Conservation (phyloP, 2,329 filamentous ascomycete species). For the Chaetomiaceae sp. region DNA sequence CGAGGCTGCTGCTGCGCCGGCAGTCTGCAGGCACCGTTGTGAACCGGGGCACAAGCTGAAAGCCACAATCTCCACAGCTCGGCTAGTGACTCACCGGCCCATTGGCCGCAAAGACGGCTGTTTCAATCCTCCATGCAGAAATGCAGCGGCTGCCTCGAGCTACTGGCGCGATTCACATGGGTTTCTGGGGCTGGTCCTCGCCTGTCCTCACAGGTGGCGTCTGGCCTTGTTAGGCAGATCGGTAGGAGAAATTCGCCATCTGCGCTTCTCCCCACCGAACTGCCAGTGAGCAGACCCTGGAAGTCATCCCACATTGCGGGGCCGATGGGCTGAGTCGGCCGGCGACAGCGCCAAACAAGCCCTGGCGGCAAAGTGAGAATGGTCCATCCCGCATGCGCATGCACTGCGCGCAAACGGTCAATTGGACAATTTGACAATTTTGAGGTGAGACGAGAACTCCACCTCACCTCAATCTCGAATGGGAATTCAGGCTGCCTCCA, state of each 20-base stretch:
- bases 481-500: not conserved
- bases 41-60: conserved; percentile 8
- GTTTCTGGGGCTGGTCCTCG: not conserved
- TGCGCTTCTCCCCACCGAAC: too few species aligned
- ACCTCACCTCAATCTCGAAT: too few species aligned
- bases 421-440: too few species aligned
- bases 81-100: conserved; percentile 20
- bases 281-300: too few species aligned
- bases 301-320: conserved; percentile 1
- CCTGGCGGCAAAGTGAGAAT: too few species aligned
- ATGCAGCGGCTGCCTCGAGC: conserved; percentile 20
- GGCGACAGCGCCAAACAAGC: too few species aligned
- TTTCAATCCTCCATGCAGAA: not conserved
- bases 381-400: too few species aligned
- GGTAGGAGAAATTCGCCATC: conserved; percentile 2
- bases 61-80: conserved; percentile 18
- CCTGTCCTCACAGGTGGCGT: conserved; percentile 1
- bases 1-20: not conserved
- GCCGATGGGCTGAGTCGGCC: not conserved
- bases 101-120: conserved; percentile 5
- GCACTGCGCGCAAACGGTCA: too few species aligned
- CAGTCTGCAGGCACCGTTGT: not conserved
- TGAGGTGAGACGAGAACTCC: conserved; percentile 4
- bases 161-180: not conserved
- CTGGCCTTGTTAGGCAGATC: not conserved